Evolutionary conservation across 441 rosid species (phyloP).

Genomic region (Isatis lusitanica): DNA sequence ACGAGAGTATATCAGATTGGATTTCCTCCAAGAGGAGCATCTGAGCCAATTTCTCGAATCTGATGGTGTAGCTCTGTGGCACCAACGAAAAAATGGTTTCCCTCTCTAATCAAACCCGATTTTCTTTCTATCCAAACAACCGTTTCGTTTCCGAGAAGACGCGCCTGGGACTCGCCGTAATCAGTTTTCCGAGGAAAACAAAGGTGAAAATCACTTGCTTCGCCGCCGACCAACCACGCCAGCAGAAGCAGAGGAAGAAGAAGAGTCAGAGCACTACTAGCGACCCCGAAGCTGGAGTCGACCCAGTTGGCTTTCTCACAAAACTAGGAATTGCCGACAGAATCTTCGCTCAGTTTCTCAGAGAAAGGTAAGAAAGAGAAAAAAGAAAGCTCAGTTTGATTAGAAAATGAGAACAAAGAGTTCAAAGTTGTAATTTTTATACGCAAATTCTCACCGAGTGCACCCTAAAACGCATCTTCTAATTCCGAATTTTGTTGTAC

Average conservation of each 20-base stretch:
- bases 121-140: slow-evolving; percentile 32
- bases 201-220: slow-evolving; percentile 30
- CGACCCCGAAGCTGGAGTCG: slow-evolving; percentile 33
- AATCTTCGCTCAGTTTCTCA: slow-evolving; percentile 80
- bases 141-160: slow-evolving; percentile 12
- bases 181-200: slow-evolving; percentile 38
- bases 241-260: slow-evolving; percentile 31
- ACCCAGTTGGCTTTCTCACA: slow-evolving; percentile 50
- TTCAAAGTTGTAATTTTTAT: not conserved
- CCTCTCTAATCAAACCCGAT: slow-evolving; percentile 34
- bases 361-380: slow-evolving; percentile 63
- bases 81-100: slow-evolving; percentile 25
- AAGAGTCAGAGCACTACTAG: slow-evolving; percentile 19
- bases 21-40: too few species aligned
- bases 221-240: slow-evolving; percentile 37
- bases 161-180: slow-evolving; percentile 11
- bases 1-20: too few species aligned
- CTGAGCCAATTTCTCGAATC: too few species aligned
- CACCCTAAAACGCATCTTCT: not conserved
- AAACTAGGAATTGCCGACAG: slow-evolving; percentile 76
- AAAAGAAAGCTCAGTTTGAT: not conserved
- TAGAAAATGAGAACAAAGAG: not conserved
- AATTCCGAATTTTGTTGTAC: not conserved
- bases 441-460: not conserved
- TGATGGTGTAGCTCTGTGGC: not conserved